Evolutionary conservation across 495 filamentous ascomycete species (phyloP).

Genomic region (Annulohypoxylon nitens): DNA sequence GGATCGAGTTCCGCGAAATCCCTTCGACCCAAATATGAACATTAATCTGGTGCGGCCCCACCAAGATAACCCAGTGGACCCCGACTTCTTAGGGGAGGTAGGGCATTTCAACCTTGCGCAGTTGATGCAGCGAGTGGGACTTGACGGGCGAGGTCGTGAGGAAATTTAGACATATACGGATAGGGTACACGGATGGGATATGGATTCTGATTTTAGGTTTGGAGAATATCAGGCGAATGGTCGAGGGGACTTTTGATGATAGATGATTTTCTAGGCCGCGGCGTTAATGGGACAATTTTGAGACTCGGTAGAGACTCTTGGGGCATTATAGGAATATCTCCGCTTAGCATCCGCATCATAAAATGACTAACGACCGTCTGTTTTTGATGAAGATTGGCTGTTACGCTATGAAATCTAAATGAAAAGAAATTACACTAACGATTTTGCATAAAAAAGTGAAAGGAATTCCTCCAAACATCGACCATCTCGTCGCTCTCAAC

Average conservation of each 20-base stretch:
- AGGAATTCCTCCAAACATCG: too few relatives aligned
- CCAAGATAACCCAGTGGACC: neutral
- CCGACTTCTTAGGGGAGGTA: slow-evolving; percentile 17
- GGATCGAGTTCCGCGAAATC: slow-evolving; percentile 21
- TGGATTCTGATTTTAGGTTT: neutral
- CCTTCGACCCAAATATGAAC: slow-evolving; percentile 14
- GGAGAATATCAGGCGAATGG: neutral
- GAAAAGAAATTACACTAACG: neutral
- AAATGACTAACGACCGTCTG: neutral
- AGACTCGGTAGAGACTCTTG: neutral
- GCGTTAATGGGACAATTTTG: neutral
- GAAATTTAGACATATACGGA: neutral
- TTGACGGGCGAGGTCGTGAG: neutral
- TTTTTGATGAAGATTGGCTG: neutral
- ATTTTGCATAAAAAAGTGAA: neutral
- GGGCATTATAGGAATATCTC: neutral
- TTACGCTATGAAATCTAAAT: neutral
- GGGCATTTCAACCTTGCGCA: slow-evolving; percentile 26
- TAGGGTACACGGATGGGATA: neutral
- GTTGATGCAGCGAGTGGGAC: slow-evolving; percentile 17
- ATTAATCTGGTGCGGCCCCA: slow-evolving; percentile 8
- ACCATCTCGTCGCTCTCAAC: too few relatives aligned
- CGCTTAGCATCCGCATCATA: neutral
- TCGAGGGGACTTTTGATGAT: neutral
- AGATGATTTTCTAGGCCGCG: neutral